Conservation (phyloP, 805 yeast species). For the Brettanomyces nanus region DNA sequence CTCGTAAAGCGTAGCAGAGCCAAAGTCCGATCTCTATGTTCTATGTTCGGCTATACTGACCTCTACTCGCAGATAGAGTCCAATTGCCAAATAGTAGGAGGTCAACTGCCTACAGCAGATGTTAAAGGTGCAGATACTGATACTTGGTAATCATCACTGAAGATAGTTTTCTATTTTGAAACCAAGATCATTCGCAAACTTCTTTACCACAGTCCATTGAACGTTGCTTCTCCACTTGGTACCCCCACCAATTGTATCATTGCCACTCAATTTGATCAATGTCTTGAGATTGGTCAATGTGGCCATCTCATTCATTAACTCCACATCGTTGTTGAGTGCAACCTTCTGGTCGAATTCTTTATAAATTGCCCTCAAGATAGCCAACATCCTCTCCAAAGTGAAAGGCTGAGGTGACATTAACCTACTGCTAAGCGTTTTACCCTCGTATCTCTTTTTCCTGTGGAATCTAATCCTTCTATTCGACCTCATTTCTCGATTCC, state of each 20-base stretch:
- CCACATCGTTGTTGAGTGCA: constrained; percentile 25
- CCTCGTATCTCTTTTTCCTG: constrained; percentile 16
- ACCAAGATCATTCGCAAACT: constrained; percentile 53
- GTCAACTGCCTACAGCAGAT: constrained; percentile 18
- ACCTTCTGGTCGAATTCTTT: constrained; percentile 30
- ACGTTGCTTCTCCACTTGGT: constrained; percentile 76
- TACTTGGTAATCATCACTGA: constrained; percentile 22
- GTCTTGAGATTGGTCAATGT: constrained; percentile 28
- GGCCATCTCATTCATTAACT: constrained; percentile 29
- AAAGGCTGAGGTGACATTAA: constrained; percentile 66
- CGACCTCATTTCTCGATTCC: constrained; percentile 39
- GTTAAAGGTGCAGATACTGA: constrained; percentile 18
- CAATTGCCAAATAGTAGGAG: constrained; percentile 16
- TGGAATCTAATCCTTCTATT: constrained; percentile 29
- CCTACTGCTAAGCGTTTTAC: constrained; percentile 44
- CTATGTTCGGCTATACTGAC: constrained; percentile 17
- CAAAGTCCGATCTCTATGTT: constrained; percentile 21
- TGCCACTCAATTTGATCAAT: constrained; percentile 20
- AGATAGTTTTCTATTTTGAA: constrained; percentile 62
- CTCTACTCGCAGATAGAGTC: constrained; percentile 16
- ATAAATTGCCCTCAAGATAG: constrained; percentile 68
- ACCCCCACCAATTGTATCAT: constrained; percentile 48
- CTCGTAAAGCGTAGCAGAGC: constrained; percentile 19
- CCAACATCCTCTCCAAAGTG: constrained; percentile 70
- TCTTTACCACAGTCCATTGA: constrained; percentile 54